Conservation (phyloP, 768 basidiomycete genomes). For the Roridomyces roridus region DNA sequence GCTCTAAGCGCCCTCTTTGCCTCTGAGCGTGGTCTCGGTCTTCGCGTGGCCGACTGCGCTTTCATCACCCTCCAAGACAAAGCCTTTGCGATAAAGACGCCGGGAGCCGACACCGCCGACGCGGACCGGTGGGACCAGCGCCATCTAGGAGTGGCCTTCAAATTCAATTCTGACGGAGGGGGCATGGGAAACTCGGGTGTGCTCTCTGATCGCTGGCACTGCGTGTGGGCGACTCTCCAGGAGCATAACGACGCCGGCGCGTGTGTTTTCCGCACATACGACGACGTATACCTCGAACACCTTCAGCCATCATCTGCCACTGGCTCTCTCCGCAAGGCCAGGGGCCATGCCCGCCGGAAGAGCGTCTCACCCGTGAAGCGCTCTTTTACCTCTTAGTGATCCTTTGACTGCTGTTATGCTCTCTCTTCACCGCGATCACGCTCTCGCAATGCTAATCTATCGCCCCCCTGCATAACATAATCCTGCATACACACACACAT, state of each 20-base stretch:
- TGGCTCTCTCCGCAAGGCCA: conserved; percentile 44
- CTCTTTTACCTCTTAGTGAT: too few relatives aligned
- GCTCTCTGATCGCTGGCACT: conserved; percentile 51
- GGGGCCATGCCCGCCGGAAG: conserved; percentile 15
- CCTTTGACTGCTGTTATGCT: too few relatives aligned
- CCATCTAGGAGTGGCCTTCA: conserved; percentile 58
- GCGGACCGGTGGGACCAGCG: conserved; percentile 51
- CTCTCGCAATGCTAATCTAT: too few relatives aligned
- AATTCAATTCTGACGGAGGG: conserved; percentile 48
- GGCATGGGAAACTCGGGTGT: conserved; percentile 10
- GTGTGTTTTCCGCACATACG: conserved; percentile 63
- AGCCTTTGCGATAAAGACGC: conserved; percentile 51
- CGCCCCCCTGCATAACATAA: too few relatives aligned
- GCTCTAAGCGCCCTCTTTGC: conserved; percentile 45
- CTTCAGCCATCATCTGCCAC: conserved; percentile 35
- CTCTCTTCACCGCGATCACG: too few relatives aligned
- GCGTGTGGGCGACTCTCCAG: conserved; percentile 66
- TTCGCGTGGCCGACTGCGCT: conserved; percentile 58
- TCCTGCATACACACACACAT: too few relatives aligned
- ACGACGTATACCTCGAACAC: conserved; percentile 62
- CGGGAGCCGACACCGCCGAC: conserved; percentile 35
- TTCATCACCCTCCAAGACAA: conserved; percentile 63
- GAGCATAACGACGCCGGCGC: conserved; percentile 51
- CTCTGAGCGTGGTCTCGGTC: conserved; percentile 38
- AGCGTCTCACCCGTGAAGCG: conserved; percentile 2